phyloP scores from a whole-genome alignment of 2,329 filamentous ascomycete genomes.

The Colletotrichum sublineola region DNA sequence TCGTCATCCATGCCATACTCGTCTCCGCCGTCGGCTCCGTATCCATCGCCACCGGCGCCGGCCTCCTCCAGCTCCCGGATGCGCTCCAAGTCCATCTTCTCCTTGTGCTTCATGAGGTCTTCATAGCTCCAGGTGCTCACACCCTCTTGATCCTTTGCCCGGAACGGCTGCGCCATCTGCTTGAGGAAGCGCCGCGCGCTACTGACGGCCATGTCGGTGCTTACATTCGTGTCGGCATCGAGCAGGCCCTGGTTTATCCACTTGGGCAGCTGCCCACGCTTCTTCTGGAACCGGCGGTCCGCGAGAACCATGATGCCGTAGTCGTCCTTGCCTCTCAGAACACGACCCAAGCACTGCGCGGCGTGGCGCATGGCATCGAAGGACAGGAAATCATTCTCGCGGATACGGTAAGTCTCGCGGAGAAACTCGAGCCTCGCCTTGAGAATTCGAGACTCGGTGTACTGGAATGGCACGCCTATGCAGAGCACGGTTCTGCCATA shows the following conservation, averaged over 20 bases:
- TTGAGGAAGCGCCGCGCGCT: slow-evolving; percentile 90
- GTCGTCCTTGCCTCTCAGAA: slow-evolving; percentile 95
- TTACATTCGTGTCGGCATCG: slow-evolving; percentile 89
- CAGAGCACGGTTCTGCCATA: slow-evolving; percentile 96
- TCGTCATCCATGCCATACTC: slow-evolving; percentile 67
- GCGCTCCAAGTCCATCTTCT: slow-evolving; percentile 77
- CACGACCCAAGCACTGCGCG: slow-evolving; percentile 94
- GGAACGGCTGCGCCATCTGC: slow-evolving; percentile 93
- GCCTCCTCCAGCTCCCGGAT: slow-evolving; percentile 72
- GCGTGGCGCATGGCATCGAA: slow-evolving; percentile 99
- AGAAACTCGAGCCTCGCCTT: slow-evolving; percentile 96
- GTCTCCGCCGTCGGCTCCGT: slow-evolving; percentile 49
- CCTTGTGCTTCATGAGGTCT: slow-evolving; percentile 83
- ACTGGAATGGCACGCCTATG: slow-evolving; percentile 98
- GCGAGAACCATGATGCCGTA: slow-evolving; percentile 99
- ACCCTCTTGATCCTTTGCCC: slow-evolving; percentile 85
- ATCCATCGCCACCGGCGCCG: slow-evolving; percentile 47
- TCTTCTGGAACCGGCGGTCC: slow-evolving; percentile 93
- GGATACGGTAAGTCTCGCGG: slow-evolving; percentile 96
- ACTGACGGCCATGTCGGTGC: slow-evolving; percentile 94
- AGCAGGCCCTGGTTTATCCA: slow-evolving; percentile 94
- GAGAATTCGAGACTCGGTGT: slow-evolving; percentile 96
- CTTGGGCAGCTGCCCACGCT: slow-evolving; percentile 89
- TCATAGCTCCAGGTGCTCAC: slow-evolving; percentile 91
- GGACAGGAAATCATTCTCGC: slow-evolving; percentile 96